Conservation (phyloP, 1,284 basidiomycete genomes). For the Rhizopogon parksii region DNA sequence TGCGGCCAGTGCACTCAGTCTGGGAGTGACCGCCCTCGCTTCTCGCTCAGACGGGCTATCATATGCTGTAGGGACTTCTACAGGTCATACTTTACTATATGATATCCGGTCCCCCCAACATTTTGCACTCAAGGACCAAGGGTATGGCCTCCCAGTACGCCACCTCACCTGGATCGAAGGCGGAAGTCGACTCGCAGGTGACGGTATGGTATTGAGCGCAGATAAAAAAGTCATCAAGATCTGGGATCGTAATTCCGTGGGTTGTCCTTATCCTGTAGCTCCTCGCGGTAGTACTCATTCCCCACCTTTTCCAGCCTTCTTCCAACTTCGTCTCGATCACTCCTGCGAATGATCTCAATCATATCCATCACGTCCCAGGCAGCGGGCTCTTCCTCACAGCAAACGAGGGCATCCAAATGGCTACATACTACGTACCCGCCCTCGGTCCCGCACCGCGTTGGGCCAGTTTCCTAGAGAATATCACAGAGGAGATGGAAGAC, state of each 20-base stretch:
- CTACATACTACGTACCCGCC: constrained; percentile 89
- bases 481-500: constrained; percentile 97
- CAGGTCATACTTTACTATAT: constrained; percentile 91
- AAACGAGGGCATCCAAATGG: constrained; percentile 91
- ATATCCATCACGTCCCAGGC: constrained; percentile 81
- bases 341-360: constrained; percentile 81
- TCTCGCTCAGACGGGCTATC: constrained; percentile 86
- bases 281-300: constrained; percentile 5
- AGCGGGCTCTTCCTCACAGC: constrained; percentile 84
- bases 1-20: constrained; percentile 22
- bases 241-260: constrained; percentile 80
- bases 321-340: constrained; percentile 92
- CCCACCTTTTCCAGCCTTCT: constrained; percentile 48
- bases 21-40: constrained; percentile 81
- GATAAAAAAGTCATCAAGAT: constrained; percentile 96
- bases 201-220: constrained; percentile 81
- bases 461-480: constrained; percentile 96
- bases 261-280: constrained; percentile 24
- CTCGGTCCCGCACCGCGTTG: constrained; percentile 95
- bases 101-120: constrained; percentile 84
- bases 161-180: constrained; percentile 89
- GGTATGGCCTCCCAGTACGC: constrained; percentile 90
- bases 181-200: constrained; percentile 74
- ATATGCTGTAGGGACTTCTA: constrained; percentile 90
- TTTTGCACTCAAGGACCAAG: constrained; percentile 92